Base-by-base conservation (phyloP, 2,329 filamentous ascomycete genomes). In the Nemania sp. region DNA sequence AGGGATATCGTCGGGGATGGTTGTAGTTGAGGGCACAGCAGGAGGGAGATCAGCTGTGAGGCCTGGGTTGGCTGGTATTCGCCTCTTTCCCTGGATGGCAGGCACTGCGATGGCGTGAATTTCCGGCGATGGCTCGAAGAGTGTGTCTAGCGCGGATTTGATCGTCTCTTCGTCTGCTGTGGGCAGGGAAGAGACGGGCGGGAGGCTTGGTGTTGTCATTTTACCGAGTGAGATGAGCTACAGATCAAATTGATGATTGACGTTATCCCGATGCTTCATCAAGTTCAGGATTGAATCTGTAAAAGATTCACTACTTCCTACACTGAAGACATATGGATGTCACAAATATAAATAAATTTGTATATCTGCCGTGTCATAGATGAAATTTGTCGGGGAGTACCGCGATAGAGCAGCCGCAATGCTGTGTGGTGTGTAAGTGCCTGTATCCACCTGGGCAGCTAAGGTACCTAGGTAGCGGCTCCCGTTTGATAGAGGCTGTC, bases 1-100 rank as follows among this genome's bases (percentile, higher is more conserved):
- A 1, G 75, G 70, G 8, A 65, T 23, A 3, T 47, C 61, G 1
- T 70, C 66, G 33, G 76, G 76, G 6, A 93, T 75, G 6, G 88
- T 74, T 4, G 19, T 28, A 26, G 42, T 34, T 34, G 41, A 23
- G 6, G 80, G 75, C 70, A 91, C 88, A 1, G 96, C 76, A 70
- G 91, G 88, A 1, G 96, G 76, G 54, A 86, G 90, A 22, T 89
- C 88, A 69, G 96, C 90, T 71, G 96, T 94, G 58, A 95, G 83
- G 11, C 86, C 79, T 71, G 93, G 88, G 48, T 95, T 81, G 42
- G 86, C 75, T 4, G 70, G 64, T 22, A 75, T 77, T 8, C 56
- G 54, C 11, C 42, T 44, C 28, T 37, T 64, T 1, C 69, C 64
- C 34, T 76, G 77, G n/a, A 95, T 76, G 2, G 87, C 74, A 2